Percentiles rank a stretch among this genome's conserved stretches.
These are phyloP conservation scores for Castanospermum australe DNA, from an alignment of 306 rosid genomes.

Conservation along the genomic window DNA sequence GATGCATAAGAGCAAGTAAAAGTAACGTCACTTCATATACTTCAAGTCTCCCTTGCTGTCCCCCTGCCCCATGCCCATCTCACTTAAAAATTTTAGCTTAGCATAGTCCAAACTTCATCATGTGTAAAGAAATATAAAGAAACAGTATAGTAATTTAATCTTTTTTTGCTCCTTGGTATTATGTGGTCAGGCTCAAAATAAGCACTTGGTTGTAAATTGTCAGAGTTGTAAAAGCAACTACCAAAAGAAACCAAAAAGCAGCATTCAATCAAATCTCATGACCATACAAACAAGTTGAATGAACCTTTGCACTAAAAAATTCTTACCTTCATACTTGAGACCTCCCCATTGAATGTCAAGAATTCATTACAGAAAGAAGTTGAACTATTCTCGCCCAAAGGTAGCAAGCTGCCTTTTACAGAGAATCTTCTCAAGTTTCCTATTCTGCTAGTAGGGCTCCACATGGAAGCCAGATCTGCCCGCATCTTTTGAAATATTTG, in stretches of 20 bases:
- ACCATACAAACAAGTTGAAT: conserved; percentile 9
- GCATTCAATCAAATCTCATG: conserved; percentile 1
- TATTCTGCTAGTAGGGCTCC: conserved; percentile 63
- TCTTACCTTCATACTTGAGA: conserved; percentile 69
- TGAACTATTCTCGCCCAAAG: conserved; percentile 43
- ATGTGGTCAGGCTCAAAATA: neutral
- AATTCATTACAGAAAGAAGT: conserved; percentile 41
- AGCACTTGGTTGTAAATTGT: neutral
- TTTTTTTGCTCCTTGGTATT: neutral
- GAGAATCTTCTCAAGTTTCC: conserved; percentile 59
- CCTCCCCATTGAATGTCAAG: conserved; percentile 56
- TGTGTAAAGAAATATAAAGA: conserved; percentile 2
- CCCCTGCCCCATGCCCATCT: neutral
- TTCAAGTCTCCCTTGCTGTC: neutral
- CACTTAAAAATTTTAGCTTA: neutral
- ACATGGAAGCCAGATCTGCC: conserved; percentile 91
- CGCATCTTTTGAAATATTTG: conserved; percentile 78
- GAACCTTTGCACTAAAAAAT: conserved; percentile 3
- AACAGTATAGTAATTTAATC: neutral
- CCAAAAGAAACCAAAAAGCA: conserved; percentile 4
- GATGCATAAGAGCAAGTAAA: neutral
- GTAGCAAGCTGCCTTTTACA: conserved; percentile 42
- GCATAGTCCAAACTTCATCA: conserved; percentile 2
- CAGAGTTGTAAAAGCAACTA: conserved; percentile 20
- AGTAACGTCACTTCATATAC: neutral